Base-by-base conservation (phyloP, 371 early-diverging fungal genomes). In the Syncephalastrum monosporum region DNA sequence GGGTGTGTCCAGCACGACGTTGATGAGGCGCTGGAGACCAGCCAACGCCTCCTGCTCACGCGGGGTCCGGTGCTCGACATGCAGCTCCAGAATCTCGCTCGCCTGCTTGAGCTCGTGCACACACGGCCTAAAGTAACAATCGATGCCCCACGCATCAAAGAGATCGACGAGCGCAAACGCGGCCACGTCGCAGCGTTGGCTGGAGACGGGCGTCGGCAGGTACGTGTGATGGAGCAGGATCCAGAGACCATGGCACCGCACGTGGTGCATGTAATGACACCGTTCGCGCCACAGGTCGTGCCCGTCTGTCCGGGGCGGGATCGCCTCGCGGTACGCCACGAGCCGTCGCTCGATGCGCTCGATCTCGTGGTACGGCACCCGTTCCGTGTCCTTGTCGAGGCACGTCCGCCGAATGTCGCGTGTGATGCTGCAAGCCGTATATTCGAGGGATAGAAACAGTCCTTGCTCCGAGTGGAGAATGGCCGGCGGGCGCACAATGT, bases 121-220 rank as follows among this genome's bases (percentile, higher is more conserved):
- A 50, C 78, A 77, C 1, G 78, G 78, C 50, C 78, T 53, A 44
- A 77, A 74, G 53, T 77, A 77, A 52, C 78, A 77, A 59, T 77
- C 78, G 5, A 72, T 60, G 21, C 50, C 23, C 78, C 78, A 77
- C 45, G 50, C 55, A 47, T 71, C 64, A 60, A 77, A 77, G 12
- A 77, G 53, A 14, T 70, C 61, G 0, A 74, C 74, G 16, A 77
- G 47, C 0, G 74, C 65, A 61, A 77, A 72, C 0, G 78, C 74
- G 12, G 78, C 74, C n/a, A 60, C 56, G 5, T 70, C 74, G 25
- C 78, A 77, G 27, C 72, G 58, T 42, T 72, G 65, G 6, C 72
- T 33, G 3, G 78, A 77, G 47, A 69, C 54, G 15, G 74, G 72
- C 5, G 72, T 65, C 0, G 78, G 78, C 25, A 77, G 45, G 57